Evolutionary conservation across 1,284 basidiomycete species (phyloP).

Genomic region (Fomes fomentarius): DNA sequence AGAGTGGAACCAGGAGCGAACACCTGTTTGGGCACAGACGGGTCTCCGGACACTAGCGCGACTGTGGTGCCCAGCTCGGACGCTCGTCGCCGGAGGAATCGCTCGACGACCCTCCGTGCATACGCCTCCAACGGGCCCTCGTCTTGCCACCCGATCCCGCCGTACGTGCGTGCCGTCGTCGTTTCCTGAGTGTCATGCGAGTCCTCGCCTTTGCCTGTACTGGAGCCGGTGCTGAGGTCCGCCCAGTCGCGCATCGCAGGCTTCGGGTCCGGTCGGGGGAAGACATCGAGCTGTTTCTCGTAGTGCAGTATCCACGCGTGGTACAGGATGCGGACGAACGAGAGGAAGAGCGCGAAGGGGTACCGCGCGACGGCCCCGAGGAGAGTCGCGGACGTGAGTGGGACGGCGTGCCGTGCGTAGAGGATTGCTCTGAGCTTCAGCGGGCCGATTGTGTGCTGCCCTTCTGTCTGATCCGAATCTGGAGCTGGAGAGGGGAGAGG

Average conservation of each 20-base stretch:
- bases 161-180: conserved; percentile 19
- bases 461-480: too few species aligned
- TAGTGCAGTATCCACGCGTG: conserved; percentile 75
- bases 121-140: conserved; percentile 45
- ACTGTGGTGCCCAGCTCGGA: conserved; percentile 39
- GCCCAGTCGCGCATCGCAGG: conserved; percentile 32
- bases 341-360: conserved; percentile 63
- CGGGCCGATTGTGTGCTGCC: conserved; percentile 28
- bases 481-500: background rate
- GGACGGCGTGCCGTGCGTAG: conserved; percentile 39
- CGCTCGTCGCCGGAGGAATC: conserved; percentile 40
- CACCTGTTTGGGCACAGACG: conserved; percentile 25
- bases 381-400: conserved; percentile 48
- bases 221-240: background rate
- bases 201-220: background rate
- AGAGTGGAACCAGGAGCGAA: conserved; percentile 27
- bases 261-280: conserved; percentile 64
- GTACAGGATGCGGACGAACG: conserved; percentile 65
- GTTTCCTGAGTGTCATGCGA: conserved; percentile 2
- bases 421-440: conserved; percentile 57
- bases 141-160: conserved; percentile 52
- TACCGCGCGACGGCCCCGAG: conserved; percentile 46
- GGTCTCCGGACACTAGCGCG: conserved; percentile 45
- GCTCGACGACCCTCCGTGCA: conserved; percentile 38
- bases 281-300: conserved; percentile 60